These are phyloP conservation scores for Thelephora ganbajun DNA, from an alignment of 768 basidiomycete species.

Conservation along the genomic window DNA sequence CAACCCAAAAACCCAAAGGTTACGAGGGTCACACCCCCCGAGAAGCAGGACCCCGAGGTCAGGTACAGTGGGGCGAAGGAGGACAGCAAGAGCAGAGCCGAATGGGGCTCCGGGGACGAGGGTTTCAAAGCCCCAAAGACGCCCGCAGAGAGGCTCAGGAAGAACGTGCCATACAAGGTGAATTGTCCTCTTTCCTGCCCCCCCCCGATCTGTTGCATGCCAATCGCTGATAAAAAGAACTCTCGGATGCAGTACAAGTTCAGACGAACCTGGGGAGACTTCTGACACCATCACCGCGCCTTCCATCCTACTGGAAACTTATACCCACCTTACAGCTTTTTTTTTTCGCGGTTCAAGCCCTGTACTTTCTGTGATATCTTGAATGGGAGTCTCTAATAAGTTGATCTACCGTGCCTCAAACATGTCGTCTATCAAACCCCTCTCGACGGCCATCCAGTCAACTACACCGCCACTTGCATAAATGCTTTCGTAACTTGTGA, in stretches of 20 bases:
- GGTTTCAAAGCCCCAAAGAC: constrained; percentile 16
- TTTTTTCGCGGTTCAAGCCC: too few relatives aligned
- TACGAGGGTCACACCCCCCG: constrained; percentile 44
- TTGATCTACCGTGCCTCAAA: constrained; percentile 59
- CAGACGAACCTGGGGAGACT: constrained; percentile 79
- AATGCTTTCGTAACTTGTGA: constrained; percentile 80
- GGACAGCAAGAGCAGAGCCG: constrained; percentile 30
- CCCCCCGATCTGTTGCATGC: constrained; percentile 4
- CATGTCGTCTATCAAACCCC: constrained; percentile 70
- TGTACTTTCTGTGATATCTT: too few relatives aligned
- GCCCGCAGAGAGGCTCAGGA: constrained; percentile 55
- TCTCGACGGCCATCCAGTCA: constrained; percentile 86
- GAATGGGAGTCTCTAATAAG: too few relatives aligned
- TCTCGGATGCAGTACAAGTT: constrained; percentile 75
- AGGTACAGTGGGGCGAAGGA: constrained; percentile 41
- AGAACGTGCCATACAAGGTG: constrained; percentile 86
- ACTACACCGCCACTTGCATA: constrained; percentile 72
- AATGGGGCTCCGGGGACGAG: constrained; percentile 37
- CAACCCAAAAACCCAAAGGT: constrained; percentile 28
- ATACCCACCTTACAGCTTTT: too few relatives aligned
- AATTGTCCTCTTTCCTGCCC: constrained; percentile 5
- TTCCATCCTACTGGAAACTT: too few relatives aligned
- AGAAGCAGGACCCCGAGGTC: constrained; percentile 52
- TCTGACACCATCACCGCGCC: constrained; percentile 25
- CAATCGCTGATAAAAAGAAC: constrained; percentile 36